Evolutionary conservation across 345 rosid species (phyloP).

Genomic region (Syzygium oleosum): DNA sequence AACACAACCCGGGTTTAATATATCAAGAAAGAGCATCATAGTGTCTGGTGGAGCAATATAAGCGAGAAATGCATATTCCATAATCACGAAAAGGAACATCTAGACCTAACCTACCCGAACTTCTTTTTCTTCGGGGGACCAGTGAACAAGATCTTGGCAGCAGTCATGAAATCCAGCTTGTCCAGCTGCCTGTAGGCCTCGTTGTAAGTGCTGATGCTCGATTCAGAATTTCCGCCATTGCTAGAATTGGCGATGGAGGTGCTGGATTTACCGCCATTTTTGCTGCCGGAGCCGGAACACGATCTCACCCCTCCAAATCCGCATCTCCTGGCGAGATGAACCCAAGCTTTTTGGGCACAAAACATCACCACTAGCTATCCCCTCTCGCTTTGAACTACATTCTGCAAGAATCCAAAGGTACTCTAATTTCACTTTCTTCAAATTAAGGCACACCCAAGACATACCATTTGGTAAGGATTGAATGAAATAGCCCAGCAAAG

Average conservation of each 20-base stretch:
- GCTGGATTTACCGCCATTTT: slow-evolving; percentile 7
- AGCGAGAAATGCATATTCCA: not conserved
- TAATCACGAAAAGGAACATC: not conserved
- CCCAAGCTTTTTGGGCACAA: slow-evolving; percentile 26
- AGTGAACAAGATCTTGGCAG: slow-evolving; percentile 70
- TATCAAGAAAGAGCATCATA: not conserved
- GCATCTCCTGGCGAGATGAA: slow-evolving; percentile 15
- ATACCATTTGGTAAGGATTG: not conserved
- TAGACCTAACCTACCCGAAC: slow-evolving; percentile 53
- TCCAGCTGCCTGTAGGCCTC: slow-evolving; percentile 60
- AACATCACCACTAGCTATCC: slow-evolving; percentile 24
- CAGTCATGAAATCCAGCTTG: slow-evolving; percentile 68
- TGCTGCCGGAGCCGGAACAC: slow-evolving; percentile 15
- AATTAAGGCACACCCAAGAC: not conserved
- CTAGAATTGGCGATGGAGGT: not conserved
- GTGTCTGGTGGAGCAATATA: not conserved
- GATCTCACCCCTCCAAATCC: slow-evolving; percentile 8
- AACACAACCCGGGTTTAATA: not conserved
- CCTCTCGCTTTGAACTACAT: not conserved
- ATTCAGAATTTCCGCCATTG: slow-evolving; percentile 19
- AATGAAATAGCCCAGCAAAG: not conserved
- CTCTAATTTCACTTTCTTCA: not conserved
- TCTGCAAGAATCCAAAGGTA: not conserved
- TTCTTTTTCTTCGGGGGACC: slow-evolving; percentile 53
- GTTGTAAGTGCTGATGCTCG: slow-evolving; percentile 34